phyloP scores from a whole-genome alignment of 495 filamentous ascomycete genomes.

The Lasiosphaeria hispida region DNA sequence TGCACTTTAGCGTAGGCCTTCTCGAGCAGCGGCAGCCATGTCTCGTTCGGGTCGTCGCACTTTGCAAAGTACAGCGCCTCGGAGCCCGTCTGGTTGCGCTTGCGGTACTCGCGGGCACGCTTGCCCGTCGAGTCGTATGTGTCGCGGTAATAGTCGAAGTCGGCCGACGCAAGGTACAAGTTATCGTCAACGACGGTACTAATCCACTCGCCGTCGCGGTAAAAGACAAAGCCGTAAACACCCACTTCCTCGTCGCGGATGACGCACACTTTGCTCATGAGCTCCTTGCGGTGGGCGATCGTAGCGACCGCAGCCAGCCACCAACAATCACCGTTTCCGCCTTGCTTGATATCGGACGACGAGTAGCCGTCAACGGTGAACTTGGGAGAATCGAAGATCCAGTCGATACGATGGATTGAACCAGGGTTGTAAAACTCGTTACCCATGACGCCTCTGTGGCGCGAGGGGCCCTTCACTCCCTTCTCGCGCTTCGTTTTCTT shows the following conservation, averaged over 20 bases:
- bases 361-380: constrained; percentile 72
- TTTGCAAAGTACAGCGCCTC: constrained; percentile 70
- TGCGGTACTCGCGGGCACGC: constrained; percentile 22
- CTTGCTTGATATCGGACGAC: constrained; percentile 48
- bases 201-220: constrained; percentile 78
- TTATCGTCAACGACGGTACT: constrained; percentile 66
- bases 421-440: constrained; percentile 20
- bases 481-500: no score
- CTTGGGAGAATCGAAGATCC: constrained; percentile 71
- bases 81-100: constrained; percentile 40
- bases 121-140: constrained; percentile 40
- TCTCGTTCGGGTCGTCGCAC: constrained; percentile 71
- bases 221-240: constrained; percentile 81
- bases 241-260: constrained; percentile 66
- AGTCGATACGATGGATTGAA: constrained; percentile 37
- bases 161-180: constrained; percentile 21
- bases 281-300: constrained; percentile 62
- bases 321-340: constrained; percentile 69
- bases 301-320: constrained; percentile 71
- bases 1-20: constrained; percentile 84
- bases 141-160: constrained; percentile 30
- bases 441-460: constrained; percentile 7
- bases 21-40: constrained; percentile 76
- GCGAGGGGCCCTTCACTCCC: not conserved
- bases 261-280: constrained; percentile 71